A percentile compares a stretch with the other conserved stretches of the same genome.
phyloP scores from a whole-genome alignment of 148 eudicot genomes.

The Gaultheria prostrata region DNA sequence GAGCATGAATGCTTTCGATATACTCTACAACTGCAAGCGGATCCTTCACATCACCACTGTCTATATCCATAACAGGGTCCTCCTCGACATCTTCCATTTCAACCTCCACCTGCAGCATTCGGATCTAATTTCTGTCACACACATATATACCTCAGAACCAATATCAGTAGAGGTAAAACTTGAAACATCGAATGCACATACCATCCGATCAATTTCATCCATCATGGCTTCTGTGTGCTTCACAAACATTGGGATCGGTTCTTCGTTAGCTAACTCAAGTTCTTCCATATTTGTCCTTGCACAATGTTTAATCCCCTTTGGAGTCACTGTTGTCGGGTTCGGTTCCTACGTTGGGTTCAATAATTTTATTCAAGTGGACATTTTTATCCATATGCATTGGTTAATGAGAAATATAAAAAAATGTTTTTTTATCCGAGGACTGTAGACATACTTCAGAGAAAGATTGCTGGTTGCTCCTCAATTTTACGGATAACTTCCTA shows the following conservation, averaged over 20 bases:
- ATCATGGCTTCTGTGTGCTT: conserved; percentile 14
- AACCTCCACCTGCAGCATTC: conserved; percentile 27
- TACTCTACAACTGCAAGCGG: conserved; percentile 67
- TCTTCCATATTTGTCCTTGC: background rate
- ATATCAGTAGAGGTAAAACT: background rate
- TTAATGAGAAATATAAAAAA: background rate
- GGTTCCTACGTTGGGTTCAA: background rate
- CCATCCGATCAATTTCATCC: conserved; percentile 13
- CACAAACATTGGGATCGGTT: conserved; percentile 12
- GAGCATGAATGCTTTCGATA: conserved; percentile 53
- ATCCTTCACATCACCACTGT: conserved; percentile 44
- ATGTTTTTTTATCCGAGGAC: background rate
- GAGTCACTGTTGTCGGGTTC: background rate
- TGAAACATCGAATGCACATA: background rate
- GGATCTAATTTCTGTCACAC: background rate
- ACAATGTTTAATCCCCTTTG: background rate
- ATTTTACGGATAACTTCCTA: conserved; percentile 9
- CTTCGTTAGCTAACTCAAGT: background rate
- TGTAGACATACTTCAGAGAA: background rate
- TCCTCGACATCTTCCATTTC: conserved; percentile 71
- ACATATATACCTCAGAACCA: background rate
- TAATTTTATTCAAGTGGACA: background rate
- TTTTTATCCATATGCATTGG: background rate
- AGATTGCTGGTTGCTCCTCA: background rate
- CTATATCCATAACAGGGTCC: conserved; percentile 51